Conservation (phyloP, 805 yeast genomes). For the Saccharomycopsis capsularis region DNA sequence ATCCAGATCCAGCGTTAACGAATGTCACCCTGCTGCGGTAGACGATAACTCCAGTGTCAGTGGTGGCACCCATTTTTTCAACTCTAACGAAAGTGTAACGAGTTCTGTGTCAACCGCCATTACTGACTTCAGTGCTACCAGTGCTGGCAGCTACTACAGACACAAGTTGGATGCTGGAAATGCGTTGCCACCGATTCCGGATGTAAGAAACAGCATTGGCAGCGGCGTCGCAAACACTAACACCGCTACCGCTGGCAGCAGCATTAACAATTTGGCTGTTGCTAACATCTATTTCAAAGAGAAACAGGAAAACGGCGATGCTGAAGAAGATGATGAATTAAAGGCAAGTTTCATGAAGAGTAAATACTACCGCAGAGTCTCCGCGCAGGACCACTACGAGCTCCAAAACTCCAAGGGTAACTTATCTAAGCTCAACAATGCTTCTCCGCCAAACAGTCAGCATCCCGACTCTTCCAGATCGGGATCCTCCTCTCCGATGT, state of each 20-base stretch:
- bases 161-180: conserved; percentile 40
- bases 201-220: neutral
- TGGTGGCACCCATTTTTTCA: conserved; percentile 13
- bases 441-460: neutral
- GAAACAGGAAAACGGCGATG: conserved; percentile 1
- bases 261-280: neutral
- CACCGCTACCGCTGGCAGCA: neutral
- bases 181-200: conserved; percentile 5
- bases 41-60: conserved; percentile 19
- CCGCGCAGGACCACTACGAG: conserved; percentile 12
- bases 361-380: conserved; percentile 17
- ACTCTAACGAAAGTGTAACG: conserved; percentile 18
- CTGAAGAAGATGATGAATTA: conserved; percentile 21
- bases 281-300: neutral
- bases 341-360: conserved; percentile 20
- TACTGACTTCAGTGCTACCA: conserved; percentile 77
- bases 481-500: neutral
- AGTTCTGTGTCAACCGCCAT: conserved; percentile 34
- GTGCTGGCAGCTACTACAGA: conserved; percentile 79
- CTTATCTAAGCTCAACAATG: conserved; percentile 13
- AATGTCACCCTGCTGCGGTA: neutral
- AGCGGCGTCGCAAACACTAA: neutral
- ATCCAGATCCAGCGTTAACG: conserved; percentile 23
- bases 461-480: conserved; percentile 1
- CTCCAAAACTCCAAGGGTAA: conserved; percentile 9